A percentile compares a stretch with the other conserved stretches of the same genome.
Conservation (phyloP, 306 rosid genomes). For the Erythrophleum fordii region DNA sequence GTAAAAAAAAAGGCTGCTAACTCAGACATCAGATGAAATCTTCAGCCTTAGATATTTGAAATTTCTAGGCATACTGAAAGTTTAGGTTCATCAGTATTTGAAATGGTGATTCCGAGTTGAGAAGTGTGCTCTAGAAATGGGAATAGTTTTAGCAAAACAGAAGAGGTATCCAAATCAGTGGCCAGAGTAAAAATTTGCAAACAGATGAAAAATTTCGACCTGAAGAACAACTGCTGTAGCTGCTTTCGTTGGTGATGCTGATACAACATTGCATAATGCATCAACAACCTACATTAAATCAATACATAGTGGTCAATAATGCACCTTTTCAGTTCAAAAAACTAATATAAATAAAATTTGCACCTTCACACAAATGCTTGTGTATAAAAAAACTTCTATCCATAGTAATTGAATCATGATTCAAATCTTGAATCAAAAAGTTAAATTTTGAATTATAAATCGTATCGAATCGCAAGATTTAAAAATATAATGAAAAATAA, state of each 20-base stretch:
- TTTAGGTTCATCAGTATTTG: neutral
- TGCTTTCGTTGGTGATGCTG: constrained; percentile 89
- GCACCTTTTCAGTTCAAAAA: constrained; percentile 23
- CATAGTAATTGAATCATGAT: too few relatives aligned
- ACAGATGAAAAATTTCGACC: constrained; percentile 57
- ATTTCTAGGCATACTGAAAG: neutral
- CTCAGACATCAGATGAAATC: constrained; percentile 29
- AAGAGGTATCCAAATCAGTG: constrained; percentile 28
- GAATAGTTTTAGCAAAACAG: constrained; percentile 6
- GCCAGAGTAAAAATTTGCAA: constrained; percentile 18
- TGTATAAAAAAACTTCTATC: neutral
- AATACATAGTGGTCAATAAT: constrained; percentile 16
- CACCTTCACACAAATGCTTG: neutral
- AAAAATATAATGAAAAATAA: too few relatives aligned
- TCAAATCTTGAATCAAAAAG: too few relatives aligned
- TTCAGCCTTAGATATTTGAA: constrained; percentile 30
- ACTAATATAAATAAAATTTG: neutral
- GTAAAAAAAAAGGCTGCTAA: constrained; percentile 26
- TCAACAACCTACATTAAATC: constrained; percentile 74
- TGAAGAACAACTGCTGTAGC: constrained; percentile 95
- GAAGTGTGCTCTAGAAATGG: constrained; percentile 14
- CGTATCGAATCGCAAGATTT: too few relatives aligned
- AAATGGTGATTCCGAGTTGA: constrained; percentile 6
- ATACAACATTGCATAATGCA: constrained; percentile 95
- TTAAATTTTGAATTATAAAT: too few relatives aligned